phyloP scores from a whole-genome alignment of 352 stramenopile genomes.

The Thalassiosira hispida region DNA sequence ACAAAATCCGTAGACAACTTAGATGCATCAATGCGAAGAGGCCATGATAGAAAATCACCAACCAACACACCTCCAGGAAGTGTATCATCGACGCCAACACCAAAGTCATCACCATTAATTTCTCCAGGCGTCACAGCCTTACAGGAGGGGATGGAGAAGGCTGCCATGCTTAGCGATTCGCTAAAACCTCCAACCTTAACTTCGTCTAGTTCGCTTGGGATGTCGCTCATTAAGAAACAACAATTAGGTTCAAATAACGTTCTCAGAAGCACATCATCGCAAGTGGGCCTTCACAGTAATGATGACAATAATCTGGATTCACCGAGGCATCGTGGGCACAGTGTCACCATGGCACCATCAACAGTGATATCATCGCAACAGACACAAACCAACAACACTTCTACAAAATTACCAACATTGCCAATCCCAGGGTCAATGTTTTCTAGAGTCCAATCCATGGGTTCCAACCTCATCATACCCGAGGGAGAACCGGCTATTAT shows the following conservation, averaged over 20 bases:
- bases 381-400: no score
- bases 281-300: not conserved
- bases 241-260: not conserved
- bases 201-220: conserved; percentile 18
- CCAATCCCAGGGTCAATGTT: conserved; percentile 4
- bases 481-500: conserved; percentile 35
- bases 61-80: conserved; percentile 48
- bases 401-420: no score
- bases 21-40: conserved; percentile 53
- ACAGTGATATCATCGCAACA: conserved; percentile 11
- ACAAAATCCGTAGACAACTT: conserved; percentile 48
- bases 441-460: conserved; percentile 51
- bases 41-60: conserved; percentile 39
- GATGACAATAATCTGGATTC: conserved; percentile 21
- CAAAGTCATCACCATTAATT: not conserved
- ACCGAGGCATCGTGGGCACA: conserved; percentile 26
- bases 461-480: conserved; percentile 38
- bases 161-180: conserved; percentile 14
- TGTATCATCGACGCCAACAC: conserved; percentile 11
- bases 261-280: conserved; percentile 9
- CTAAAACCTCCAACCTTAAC: conserved; percentile 4
- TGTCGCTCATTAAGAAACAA: not conserved
- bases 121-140: conserved; percentile 16
- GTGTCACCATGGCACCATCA: conserved; percentile 6
- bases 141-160: conserved; percentile 32